phyloP scores from a whole-genome alignment of 169 alveolate genomes.

The Plasmodium adleri region DNA sequence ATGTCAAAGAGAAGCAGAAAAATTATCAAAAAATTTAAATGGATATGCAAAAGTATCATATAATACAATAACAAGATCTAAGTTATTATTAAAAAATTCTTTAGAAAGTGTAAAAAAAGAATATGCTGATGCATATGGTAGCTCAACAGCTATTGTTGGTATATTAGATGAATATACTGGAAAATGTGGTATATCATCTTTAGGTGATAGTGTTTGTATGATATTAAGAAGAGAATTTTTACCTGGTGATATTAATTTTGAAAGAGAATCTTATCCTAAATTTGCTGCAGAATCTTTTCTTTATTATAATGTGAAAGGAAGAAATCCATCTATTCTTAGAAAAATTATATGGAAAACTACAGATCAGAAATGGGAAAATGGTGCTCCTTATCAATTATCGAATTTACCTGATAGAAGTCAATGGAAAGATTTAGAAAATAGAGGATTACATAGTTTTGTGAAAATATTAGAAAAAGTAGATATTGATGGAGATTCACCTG shows the following conservation, averaged over 20 bases:
- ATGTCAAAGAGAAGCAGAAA: slow-evolving; percentile 74
- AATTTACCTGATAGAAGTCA: slow-evolving; percentile 79
- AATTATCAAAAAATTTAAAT: slow-evolving; percentile 51
- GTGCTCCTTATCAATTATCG: slow-evolving; percentile 84
- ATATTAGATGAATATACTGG: slow-evolving; percentile 79
- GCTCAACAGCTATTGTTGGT: slow-evolving; percentile 84
- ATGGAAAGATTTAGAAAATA: slow-evolving; percentile 78
- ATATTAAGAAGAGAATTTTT: slow-evolving; percentile 79
- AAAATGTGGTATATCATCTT: slow-evolving; percentile 80
- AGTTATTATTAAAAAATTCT: slow-evolving; percentile 76
- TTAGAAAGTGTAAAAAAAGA: slow-evolving; percentile 77
- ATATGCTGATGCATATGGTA: slow-evolving; percentile 83
- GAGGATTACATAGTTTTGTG: slow-evolving; percentile 81
- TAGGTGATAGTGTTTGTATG: slow-evolving; percentile 82
- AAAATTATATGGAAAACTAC: slow-evolving; percentile 79
- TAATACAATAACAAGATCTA: slow-evolving; percentile 78
- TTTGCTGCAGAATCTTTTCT: slow-evolving; percentile 69
- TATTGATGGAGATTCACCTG: slow-evolving; percentile 83
- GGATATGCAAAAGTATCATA: slow-evolving; percentile 76
- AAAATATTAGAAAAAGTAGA: slow-evolving; percentile 78
- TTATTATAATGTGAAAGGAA: slow-evolving; percentile 50
- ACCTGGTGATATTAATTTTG: slow-evolving; percentile 78
- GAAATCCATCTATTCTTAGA: slow-evolving; percentile 79
- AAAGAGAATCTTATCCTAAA: slow-evolving; percentile 69
- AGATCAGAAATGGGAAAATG: slow-evolving; percentile 85